Evolutionary conservation across 179 eudicot genomes (phyloP).

Genomic region (Heliamphora pulchella): DNA sequence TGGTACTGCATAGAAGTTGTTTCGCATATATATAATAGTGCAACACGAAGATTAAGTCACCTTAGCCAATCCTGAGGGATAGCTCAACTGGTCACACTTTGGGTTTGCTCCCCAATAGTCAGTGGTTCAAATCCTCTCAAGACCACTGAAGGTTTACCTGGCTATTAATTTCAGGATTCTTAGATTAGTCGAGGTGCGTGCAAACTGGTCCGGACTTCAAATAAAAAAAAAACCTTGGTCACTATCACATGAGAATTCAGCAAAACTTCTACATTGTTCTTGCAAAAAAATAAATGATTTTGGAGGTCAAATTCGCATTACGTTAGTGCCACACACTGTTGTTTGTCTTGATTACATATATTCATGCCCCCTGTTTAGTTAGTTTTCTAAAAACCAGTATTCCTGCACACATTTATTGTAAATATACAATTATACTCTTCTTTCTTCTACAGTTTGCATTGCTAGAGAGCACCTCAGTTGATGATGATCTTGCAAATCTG

Average conservation of each 20-base stretch:
- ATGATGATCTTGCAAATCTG: conserved; percentile 77
- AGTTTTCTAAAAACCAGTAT: not conserved
- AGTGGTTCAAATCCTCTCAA: too few species aligned
- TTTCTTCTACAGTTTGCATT: conserved; percentile 68
- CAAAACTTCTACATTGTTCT: not conserved
- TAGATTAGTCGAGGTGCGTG: too few species aligned
- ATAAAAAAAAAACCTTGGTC: not conserved
- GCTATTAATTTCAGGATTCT: too few species aligned
- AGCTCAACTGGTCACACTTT: too few species aligned
- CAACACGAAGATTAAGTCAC: too few species aligned
- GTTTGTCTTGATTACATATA: not conserved
- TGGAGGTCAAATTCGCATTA: not conserved
- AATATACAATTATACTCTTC: conserved; percentile 10
- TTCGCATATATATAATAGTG: not conserved
- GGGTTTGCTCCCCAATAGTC: too few species aligned
- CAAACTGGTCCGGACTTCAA: too few species aligned
- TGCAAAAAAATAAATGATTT: not conserved
- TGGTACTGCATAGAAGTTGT: not conserved
- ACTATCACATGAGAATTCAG: not conserved
- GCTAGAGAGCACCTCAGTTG: conserved; percentile 87
- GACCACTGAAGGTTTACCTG: too few species aligned
- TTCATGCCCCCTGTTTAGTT: not conserved
- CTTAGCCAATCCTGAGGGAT: too few species aligned
- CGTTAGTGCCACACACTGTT: not conserved
- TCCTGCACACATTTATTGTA: not conserved